Base-by-base conservation (phyloP, 2,329 filamentous ascomycete genomes). In the Dothiorella sarmentorum region DNA sequence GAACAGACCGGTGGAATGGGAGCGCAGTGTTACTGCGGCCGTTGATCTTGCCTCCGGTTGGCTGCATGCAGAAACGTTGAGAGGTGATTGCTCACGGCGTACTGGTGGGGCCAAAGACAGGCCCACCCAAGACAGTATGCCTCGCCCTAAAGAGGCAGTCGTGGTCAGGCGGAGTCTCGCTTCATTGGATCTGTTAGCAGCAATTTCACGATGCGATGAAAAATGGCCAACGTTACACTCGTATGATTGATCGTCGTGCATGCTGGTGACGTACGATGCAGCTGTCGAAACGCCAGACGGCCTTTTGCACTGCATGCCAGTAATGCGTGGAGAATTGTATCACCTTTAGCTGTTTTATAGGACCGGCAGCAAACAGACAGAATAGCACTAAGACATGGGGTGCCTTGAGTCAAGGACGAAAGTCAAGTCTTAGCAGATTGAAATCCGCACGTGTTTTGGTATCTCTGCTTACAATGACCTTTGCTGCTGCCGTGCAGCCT, bases 381-480 rank as follows among this genome's bases (percentile, higher is more conserved):
- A 52, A 17, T 9, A 22, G n/a, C 33, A 38, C 47, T 27, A 33
- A 10, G 7, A 38, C 29, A 38, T 52, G 47, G 11, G 11, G 38
- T 17, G 31, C 18, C 7, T 24, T 53, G 49, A 24, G 9, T 20
- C n/a, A 24, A 29, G 3, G 24, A 53, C 49, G 18, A 42, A 20
- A 40, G 35, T 20, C 35, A 11, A 42, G 22, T 22, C 49, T 53
- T 53, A 53, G 49, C 49, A 37, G 31, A 53, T 20, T 27, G 22
- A 17, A 40, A 27, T 53, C 49, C 49, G 49, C 49, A 29, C 35
- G 49, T 53, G 49, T 53, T 40, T 53, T 29, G 49, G 49, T 56
- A 56, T 56, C 52, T 44, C 43, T 56, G 52, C 52, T 56, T 56
- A 56, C 52, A 56, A 56, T 43, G 51, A 56, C 51, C 38, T 42